Conservation (phyloP, 306 rosid species). For the Pterocarpus santalinus region DNA sequence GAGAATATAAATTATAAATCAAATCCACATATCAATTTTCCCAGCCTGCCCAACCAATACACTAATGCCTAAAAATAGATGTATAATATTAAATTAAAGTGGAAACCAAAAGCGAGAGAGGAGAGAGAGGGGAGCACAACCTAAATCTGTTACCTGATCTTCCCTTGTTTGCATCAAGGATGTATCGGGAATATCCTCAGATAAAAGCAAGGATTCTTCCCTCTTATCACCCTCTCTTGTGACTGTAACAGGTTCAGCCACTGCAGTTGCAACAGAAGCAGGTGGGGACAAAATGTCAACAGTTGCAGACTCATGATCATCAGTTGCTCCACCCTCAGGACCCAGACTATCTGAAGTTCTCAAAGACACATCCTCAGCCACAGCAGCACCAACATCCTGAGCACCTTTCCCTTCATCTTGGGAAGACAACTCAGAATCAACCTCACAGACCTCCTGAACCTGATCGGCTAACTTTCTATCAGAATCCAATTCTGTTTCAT, state of each 20-base stretch:
- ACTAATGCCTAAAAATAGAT: conserved; percentile 27
- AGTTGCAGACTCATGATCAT: conserved; percentile 46
- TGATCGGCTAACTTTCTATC: conserved; percentile 47
- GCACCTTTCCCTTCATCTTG: conserved; percentile 49
- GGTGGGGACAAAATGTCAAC: conserved; percentile 43
- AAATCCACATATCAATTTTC: conserved; percentile 51
- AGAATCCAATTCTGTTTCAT: conserved; percentile 48
- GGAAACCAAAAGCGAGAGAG: conserved; percentile 19
- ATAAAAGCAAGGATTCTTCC: conserved; percentile 42
- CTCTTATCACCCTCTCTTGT: conserved; percentile 48
- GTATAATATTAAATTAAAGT: conserved; percentile 37
- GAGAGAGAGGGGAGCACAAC: conserved; percentile 78
- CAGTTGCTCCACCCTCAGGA: conserved; percentile 51
- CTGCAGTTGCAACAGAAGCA: conserved; percentile 49
- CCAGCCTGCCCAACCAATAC: conserved; percentile 46
- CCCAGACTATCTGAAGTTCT: conserved; percentile 50
- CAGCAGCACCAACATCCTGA: conserved; percentile 45
- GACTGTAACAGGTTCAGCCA: conserved; percentile 35
- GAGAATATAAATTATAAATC: conserved; percentile 76
- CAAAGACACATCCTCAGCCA: conserved; percentile 36
- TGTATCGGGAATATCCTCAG: conserved; percentile 48
- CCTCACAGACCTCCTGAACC: conserved; percentile 52
- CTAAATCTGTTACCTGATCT: conserved; percentile 94
- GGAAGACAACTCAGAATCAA: conserved; percentile 46
- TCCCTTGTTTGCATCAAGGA: conserved; percentile 66